Evolutionary conservation across 2,329 filamentous ascomycete genomes (phyloP).

Genomic region (Sclerotinia spermophila): DNA sequence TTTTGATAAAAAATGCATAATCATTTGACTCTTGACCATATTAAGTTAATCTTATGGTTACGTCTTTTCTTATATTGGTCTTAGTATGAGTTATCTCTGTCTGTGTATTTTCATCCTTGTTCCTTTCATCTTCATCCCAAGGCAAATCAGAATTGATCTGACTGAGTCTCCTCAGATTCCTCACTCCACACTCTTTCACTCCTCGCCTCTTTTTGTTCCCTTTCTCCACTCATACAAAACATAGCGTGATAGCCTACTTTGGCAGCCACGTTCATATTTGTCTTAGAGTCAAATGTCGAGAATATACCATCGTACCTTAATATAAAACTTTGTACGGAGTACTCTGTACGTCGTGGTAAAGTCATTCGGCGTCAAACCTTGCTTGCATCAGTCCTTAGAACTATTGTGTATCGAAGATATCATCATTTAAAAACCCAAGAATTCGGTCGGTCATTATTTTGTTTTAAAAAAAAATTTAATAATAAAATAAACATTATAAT

Average conservation of each 20-base stretch:
- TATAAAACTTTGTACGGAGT: neutral
- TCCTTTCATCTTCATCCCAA: neutral
- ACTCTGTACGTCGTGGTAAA: too few relatives aligned
- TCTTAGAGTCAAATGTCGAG: neutral
- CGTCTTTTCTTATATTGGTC: neutral
- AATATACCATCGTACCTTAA: neutral
- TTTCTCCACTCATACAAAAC: conserved; percentile 18
- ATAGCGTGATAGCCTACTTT: conserved; percentile 15
- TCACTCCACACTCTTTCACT: too few relatives aligned
- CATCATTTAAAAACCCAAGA: neutral
- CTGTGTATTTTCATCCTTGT: neutral
- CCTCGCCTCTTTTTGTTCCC: neutral
- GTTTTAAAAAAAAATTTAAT: too few relatives aligned
- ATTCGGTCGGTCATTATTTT: neutral
- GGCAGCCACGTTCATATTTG: conserved; percentile 3
- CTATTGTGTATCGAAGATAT: too few relatives aligned
- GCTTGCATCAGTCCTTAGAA: neutral
- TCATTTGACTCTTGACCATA: conserved; percentile 13
- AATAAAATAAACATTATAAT: too few relatives aligned
- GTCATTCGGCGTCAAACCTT: neutral
- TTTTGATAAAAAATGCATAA: neutral
- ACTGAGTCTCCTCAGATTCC: neutral
- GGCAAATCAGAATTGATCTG: neutral
- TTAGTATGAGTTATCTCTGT: neutral
- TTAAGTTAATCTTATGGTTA: neutral